Evolutionary conservation across 306 rosid species (phyloP), one percentile per base, ranked within the genome.

Genomic region (Rubus parviflorus): DNA sequence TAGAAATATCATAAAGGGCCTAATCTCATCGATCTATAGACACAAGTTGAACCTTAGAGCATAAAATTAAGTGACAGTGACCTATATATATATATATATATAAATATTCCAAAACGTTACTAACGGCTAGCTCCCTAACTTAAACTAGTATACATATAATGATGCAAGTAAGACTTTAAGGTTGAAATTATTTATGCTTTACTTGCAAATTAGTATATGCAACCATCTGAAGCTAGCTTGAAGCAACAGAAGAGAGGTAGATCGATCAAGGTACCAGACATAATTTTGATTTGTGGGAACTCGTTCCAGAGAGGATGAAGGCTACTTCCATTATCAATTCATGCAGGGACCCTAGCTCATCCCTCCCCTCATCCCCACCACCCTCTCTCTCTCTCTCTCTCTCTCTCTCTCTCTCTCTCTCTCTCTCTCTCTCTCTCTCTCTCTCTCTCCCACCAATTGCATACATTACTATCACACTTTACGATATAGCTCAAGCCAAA

Each of bases 221-320:
- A 57, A 64, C 61, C 45, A 72, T 77, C 81, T 88, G 80, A 82
- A 76, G 80, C 60, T 80, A 40, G 20, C 12, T 37, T 89, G 80
- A 87, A 83, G 89, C 83, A 84, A 80, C 75, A 80, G 84, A 81
- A 74, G 85, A 16, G 19, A 22, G 22, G 82, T 76, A 78, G 16
- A 38, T 65, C 70, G 16, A 53, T 53, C 7, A 40, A 22, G 74
- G 68, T 72, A 74, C 71, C 77, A 70, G 57, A 83, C 77, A 78
- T 79, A 75, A 82, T 78, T 73, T 80, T 72, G 76, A 80, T 70
- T 78, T 80, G 88, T 81, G 80, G 85, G 81, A 84, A 73, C 86
- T 80, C 75, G 43, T 86, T 60, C 92, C 92, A 90, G 90, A 77
- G 87, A 83, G 89, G 95, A 85, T 86, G 95, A 85, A 80, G 87